phyloP scores from a whole-genome alignment of 2,329 filamentous ascomycete genomes.

The Ambrosiella beaveri region DNA sequence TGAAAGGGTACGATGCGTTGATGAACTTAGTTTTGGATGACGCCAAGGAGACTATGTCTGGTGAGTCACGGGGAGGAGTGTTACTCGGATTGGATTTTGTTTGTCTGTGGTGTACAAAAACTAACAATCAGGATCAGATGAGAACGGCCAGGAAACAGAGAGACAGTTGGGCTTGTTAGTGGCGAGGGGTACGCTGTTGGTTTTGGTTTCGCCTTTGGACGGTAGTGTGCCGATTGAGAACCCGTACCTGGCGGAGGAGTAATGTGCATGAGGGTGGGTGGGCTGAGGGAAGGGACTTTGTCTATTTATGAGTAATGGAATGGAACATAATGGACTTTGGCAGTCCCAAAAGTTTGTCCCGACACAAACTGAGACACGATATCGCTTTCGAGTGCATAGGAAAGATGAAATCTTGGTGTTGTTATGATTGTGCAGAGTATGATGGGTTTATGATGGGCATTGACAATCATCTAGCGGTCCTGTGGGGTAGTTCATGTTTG shows the following conservation, averaged over 20 bases:
- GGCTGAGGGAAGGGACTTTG: not conserved
- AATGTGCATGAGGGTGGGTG: not conserved
- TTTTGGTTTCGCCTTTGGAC: slow-evolving; percentile 81
- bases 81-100: not conserved
- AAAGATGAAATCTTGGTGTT: too few species aligned
- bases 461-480: too few species aligned
- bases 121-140: slow-evolving; percentile 40
- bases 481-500: too few species aligned
- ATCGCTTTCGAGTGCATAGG: too few species aligned
- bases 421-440: too few species aligned
- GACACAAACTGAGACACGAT: too few species aligned
- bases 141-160: slow-evolving; percentile 74
- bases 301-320: not conserved
- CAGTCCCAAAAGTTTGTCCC: too few species aligned
- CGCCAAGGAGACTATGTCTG: slow-evolving; percentile 75
- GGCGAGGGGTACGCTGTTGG: slow-evolving; percentile 78
- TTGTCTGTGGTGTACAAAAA: not conserved
- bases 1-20: slow-evolving; percentile 92
- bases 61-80: slow-evolving; percentile 27
- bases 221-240: slow-evolving; percentile 94
- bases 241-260: slow-evolving; percentile 40
- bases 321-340: not conserved
- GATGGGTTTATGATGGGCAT: too few species aligned
- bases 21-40: slow-evolving; percentile 97
- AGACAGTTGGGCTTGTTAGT: slow-evolving; percentile 74